Evolutionary conservation across 2,329 filamentous ascomycete species (phyloP).

Genomic region (Phoma herbarum): DNA sequence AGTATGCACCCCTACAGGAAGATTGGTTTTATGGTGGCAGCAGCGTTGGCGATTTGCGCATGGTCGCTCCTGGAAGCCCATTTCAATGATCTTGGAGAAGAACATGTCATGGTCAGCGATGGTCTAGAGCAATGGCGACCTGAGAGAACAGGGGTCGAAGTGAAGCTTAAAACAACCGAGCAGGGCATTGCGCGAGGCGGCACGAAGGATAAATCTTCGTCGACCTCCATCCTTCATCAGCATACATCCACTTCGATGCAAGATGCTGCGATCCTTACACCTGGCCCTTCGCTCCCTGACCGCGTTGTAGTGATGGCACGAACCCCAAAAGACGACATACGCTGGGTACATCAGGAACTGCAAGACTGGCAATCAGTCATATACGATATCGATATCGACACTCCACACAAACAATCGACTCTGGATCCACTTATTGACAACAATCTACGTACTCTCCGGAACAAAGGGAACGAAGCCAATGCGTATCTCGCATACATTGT

Average conservation of each 20-base stretch:
- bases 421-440: conserved; percentile 29
- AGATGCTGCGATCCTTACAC: conserved; percentile 16
- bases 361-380: conserved; percentile 56
- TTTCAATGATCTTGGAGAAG: conserved; percentile 18
- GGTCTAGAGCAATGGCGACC: conserved; percentile 22
- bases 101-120: conserved; percentile 9
- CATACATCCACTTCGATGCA: conserved; percentile 16
- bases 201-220: conserved; percentile 6
- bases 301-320: conserved; percentile 33
- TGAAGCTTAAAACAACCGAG: conserved; percentile 22
- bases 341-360: conserved; percentile 31
- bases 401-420: conserved; percentile 24
- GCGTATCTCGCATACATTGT: conserved; percentile 40
- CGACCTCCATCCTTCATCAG: conserved; percentile 11
- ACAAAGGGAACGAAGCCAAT: conserved; percentile 38
- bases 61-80: conserved; percentile 26
- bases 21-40: conserved; percentile 23
- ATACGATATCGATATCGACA: conserved; percentile 38
- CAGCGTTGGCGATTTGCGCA: conserved; percentile 25
- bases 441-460: conserved; percentile 26
- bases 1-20: conserved; percentile 23
- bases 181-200: conserved; percentile 13
- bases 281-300: conserved; percentile 23
- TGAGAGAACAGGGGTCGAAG: conserved; percentile 21
- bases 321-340: conserved; percentile 29